Conservation (phyloP, 768 basidiomycete genomes). For the Suillus hirtellus region DNA sequence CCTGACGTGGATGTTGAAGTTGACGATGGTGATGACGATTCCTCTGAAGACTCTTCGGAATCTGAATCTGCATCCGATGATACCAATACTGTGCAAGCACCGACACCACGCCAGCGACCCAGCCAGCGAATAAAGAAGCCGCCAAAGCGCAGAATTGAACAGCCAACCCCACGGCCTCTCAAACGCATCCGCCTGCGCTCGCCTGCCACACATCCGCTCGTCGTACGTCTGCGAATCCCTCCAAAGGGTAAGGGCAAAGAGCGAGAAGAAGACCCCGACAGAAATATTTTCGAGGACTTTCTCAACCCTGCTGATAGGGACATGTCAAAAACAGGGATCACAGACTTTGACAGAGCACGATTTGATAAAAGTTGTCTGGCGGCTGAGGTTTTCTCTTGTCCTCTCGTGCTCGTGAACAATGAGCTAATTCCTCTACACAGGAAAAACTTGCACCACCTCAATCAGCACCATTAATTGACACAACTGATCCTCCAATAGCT, state of each 20-base stretch:
- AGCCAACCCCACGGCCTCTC: slow-evolving; percentile 30
- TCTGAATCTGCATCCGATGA: slow-evolving; percentile 28
- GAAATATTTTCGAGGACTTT: slow-evolving; percentile 83
- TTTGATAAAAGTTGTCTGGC: slow-evolving; percentile 72
- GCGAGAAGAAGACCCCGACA: slow-evolving; percentile 59
- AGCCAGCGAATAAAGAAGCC: slow-evolving; percentile 32
- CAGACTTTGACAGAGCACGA: slow-evolving; percentile 56
- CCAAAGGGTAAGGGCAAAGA: slow-evolving; percentile 71
- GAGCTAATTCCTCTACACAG: slow-evolving; percentile 32
- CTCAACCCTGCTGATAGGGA: slow-evolving; percentile 70
- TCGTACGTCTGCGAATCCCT: slow-evolving; percentile 55
- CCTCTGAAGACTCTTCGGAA: slow-evolving; percentile 28
- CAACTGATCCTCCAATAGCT: slow-evolving; percentile 41
- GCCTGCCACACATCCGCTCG: slow-evolving; percentile 34
- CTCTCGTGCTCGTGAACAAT: background rate
- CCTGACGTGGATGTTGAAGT: slow-evolving; percentile 36
- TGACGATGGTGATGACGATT: slow-evolving; percentile 31
- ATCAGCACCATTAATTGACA: slow-evolving; percentile 35
- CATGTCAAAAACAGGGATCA: slow-evolving; percentile 65
- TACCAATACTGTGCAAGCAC: slow-evolving; percentile 18
- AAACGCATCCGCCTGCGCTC: slow-evolving; percentile 47
- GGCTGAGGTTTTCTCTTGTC: slow-evolving; percentile 63
- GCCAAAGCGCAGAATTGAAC: slow-evolving; percentile 25
- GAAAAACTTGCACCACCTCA: slow-evolving; percentile 47
- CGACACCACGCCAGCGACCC: slow-evolving; percentile 16